phyloP scores from a whole-genome alignment of 441 rosid genomes.

The Adansonia grandidieri region DNA sequence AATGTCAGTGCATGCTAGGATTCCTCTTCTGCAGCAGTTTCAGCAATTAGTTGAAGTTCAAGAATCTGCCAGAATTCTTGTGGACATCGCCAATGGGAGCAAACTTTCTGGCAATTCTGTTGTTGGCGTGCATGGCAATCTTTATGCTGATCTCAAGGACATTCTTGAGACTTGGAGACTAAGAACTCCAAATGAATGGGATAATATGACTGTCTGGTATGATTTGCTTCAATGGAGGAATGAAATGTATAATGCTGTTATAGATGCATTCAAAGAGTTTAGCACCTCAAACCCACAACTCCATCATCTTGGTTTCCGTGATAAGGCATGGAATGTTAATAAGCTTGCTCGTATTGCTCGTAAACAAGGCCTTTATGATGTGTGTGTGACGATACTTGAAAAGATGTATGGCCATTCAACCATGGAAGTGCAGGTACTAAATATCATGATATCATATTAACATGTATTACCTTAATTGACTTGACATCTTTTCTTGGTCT shows the following conservation, averaged over 20 bases:
- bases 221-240: conserved; percentile 99
- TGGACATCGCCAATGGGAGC: conserved; percentile 88
- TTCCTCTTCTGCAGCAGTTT: conserved; percentile 95
- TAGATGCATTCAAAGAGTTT: conserved; percentile 94
- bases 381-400: conserved; percentile 86
- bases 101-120: conserved; percentile 68
- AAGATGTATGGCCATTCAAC: conserved; percentile 98
- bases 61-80: conserved; percentile 85
- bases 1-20: conserved; percentile 90
- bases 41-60: conserved; percentile 98
- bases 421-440: conserved; percentile 97
- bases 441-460: conserved; percentile 1
- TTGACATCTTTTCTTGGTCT: background rate
- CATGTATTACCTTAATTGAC: background rate
- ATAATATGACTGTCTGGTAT: conserved; percentile 94
- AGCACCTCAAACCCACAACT: conserved; percentile 73
- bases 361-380: conserved; percentile 94
- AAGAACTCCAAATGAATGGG: conserved; percentile 98
- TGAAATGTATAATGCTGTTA: conserved; percentile 91
- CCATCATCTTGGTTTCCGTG: conserved; percentile 97
- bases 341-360: conserved; percentile 98
- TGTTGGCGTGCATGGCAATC: conserved; percentile 71
- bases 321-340: conserved; percentile 99
- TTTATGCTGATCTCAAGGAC: conserved; percentile 94
- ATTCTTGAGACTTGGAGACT: conserved; percentile 99